A percentile compares a stretch with the other conserved stretches of the same genome.
Conservation (phyloP, 2,329 filamentous ascomycete genomes). For the Ophiocordyceps camponoti-floridani region DNA sequence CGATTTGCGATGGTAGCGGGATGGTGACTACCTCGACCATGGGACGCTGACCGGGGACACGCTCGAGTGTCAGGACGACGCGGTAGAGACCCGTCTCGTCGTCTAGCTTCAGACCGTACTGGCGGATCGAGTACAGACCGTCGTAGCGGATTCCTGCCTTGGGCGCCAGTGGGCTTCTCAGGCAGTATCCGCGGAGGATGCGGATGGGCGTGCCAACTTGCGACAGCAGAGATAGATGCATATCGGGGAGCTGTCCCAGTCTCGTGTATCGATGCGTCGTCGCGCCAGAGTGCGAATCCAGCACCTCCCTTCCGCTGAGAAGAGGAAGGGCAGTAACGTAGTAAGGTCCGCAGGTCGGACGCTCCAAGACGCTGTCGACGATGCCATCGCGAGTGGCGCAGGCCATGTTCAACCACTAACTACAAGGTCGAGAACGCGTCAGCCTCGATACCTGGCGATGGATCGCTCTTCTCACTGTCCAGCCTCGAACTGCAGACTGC, state of each 20-base stretch:
- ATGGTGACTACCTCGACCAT: constrained; percentile 24
- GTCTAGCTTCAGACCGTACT: constrained; percentile 26
- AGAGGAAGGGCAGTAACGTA: constrained; percentile 29
- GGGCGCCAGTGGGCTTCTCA: constrained; percentile 34
- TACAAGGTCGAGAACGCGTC: constrained; percentile 11
- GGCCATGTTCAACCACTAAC: constrained; percentile 40
- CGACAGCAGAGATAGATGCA: constrained; percentile 28
- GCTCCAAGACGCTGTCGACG: constrained; percentile 23
- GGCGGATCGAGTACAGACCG: constrained; percentile 32
- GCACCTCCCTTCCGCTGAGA: constrained; percentile 30
- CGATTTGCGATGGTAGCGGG: constrained; percentile 34
- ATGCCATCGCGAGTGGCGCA: constrained; percentile 39
- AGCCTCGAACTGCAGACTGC: constrained; percentile 22
- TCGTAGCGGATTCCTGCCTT: constrained; percentile 36
- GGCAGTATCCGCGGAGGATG: constrained; percentile 30
- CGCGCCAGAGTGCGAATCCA: constrained; percentile 10
- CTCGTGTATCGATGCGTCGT: constrained; percentile 22
- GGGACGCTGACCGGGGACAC: constrained; percentile 20
- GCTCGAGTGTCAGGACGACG: constrained; percentile 27
- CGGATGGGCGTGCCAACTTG: constrained; percentile 30
- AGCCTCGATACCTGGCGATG: too few relatives aligned
- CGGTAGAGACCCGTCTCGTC: constrained; percentile 20
- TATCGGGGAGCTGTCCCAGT: constrained; percentile 23
- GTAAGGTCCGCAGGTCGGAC: constrained; percentile 26
- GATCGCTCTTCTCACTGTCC: constrained; percentile 25